Evolutionary conservation across 2,329 filamentous ascomycete genomes (phyloP).

Genomic region (Cercospora sp.): DNA sequence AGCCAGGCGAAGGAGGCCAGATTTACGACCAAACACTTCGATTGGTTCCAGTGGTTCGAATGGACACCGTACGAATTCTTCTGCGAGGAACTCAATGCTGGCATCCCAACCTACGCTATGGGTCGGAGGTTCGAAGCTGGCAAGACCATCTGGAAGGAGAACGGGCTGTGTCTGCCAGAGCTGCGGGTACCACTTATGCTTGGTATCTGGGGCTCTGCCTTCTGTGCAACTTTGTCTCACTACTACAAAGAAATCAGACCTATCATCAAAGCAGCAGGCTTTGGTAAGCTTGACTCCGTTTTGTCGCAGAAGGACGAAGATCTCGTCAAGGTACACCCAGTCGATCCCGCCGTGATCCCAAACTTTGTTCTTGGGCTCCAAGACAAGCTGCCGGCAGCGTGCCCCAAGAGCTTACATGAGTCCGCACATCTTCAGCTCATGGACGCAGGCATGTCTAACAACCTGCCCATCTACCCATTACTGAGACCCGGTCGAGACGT

Average conservation of each 20-base stretch:
- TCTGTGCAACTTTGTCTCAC: slow-evolving; percentile 91
- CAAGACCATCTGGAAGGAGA: slow-evolving; percentile 61
- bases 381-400: slow-evolving; percentile 69
- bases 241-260: slow-evolving; percentile 96
- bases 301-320: slow-evolving; percentile 82
- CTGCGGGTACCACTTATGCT: slow-evolving; percentile 79
- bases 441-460: slow-evolving; percentile 99
- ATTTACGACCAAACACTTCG: slow-evolving; percentile 47
- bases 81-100: slow-evolving; percentile 86
- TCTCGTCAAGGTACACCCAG: slow-evolving; percentile 87
- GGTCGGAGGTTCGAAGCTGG: slow-evolving; percentile 80
- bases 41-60: slow-evolving; percentile 99
- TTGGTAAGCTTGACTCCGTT: slow-evolving; percentile 73
- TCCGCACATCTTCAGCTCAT: slow-evolving; percentile 68
- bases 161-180: slow-evolving; percentile 76
- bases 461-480: slow-evolving; percentile 91
- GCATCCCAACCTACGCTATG: slow-evolving; percentile 92
- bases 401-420: slow-evolving; percentile 74
- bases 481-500: slow-evolving; percentile 84
- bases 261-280: slow-evolving; percentile 71
- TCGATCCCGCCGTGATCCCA: slow-evolving; percentile 85
- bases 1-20: slow-evolving; percentile 38
- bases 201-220: slow-evolving; percentile 95
- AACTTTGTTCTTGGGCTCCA: slow-evolving; percentile 87
- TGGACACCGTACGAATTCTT: slow-evolving; percentile 94